Conservation (phyloP, 371 early-diverging fungal species). For the Mucor piriformis region DNA sequence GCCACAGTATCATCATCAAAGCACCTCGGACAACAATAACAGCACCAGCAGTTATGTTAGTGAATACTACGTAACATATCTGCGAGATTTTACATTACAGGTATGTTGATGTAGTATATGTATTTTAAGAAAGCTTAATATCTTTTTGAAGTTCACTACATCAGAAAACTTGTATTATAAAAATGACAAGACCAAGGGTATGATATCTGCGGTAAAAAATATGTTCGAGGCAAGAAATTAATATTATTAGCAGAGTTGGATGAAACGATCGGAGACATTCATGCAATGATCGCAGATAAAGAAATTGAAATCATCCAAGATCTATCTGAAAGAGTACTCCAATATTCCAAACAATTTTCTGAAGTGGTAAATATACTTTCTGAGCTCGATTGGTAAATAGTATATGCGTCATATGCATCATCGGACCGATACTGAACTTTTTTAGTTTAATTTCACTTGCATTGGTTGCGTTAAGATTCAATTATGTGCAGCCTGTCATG, state of each 20-base stretch:
- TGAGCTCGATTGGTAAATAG: conserved; percentile 73
- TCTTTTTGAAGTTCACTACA: conserved; percentile 84
- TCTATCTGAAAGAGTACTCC: conserved; percentile 58
- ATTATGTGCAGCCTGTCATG: conserved; percentile 64
- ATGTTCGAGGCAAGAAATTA: too few relatives aligned
- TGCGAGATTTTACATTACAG: conserved; percentile 29
- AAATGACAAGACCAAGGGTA: conserved; percentile 66
- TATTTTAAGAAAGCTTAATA: too few relatives aligned
- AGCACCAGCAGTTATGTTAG: conserved; percentile 29
- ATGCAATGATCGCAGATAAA: conserved; percentile 71
- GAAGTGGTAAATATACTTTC: conserved; percentile 50
- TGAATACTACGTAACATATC: neutral
- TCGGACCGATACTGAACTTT: neutral
- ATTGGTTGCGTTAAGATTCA: conserved; percentile 56
- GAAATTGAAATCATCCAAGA: conserved; percentile 76
- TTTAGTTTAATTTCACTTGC: conserved; percentile 66
- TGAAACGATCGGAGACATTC: conserved; percentile 74
- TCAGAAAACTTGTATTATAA: conserved; percentile 74
- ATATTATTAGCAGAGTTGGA: conserved; percentile 65
- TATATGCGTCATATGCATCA: neutral
- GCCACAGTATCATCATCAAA: conserved; percentile 45
- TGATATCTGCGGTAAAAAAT: too few relatives aligned
- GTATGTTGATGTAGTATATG: too few relatives aligned
- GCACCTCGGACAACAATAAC: conserved; percentile 42
- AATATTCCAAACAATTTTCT: conserved; percentile 38